Base-by-base conservation (phyloP, 1,139 yeast genomes). In the Candida dubliniensis region DNA sequence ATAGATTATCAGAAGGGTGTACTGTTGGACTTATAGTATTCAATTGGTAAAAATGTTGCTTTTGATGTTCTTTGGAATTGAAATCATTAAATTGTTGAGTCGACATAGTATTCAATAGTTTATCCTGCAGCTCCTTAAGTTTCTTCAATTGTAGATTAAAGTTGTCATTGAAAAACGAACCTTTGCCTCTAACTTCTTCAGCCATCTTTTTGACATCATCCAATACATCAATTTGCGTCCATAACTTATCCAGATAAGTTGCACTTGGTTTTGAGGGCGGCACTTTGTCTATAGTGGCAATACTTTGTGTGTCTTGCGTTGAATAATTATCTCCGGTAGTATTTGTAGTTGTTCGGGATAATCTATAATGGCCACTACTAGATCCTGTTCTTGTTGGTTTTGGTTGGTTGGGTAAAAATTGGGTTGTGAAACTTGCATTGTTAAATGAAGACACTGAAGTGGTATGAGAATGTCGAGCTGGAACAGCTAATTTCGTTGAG, bases 151-250 rank as follows among this genome's bases (percentile, higher is more conserved):
- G 82, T 8, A 68, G 66, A 33, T 79, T 77, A 56, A 86, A 87
- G 33, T 74, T 70, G 3, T 72, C 71, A 40, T 84, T 85, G 58
- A 88, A 86, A 60, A 81, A 84, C 14, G 82, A 78, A 35, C 79
- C 79, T 47, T 71, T 74, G 27, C 66, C 55, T 38, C 71, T 67
- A 1, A 81, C 81, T 43, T 82, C 80, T 13, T 66, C 67, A 0
- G 90, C 82, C 76, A 86, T 76, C 45, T 71, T 71, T 45, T 79
- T 78, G 3, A 90, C 95, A 53, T 88, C 96, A 53, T 88, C 93
- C 48, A 91, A 70, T 1, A 87, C 87, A 57, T 87, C 96, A 39
- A 90, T 84, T 56, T 89, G 95, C 2, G 95, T 84, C 96, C 96
- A 90, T 41, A 88, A 67, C 55, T 79, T 76, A 61, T 88, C 96